Base-by-base conservation (phyloP, 1,139 yeast species). In the Nematodospora anomalae region DNA sequence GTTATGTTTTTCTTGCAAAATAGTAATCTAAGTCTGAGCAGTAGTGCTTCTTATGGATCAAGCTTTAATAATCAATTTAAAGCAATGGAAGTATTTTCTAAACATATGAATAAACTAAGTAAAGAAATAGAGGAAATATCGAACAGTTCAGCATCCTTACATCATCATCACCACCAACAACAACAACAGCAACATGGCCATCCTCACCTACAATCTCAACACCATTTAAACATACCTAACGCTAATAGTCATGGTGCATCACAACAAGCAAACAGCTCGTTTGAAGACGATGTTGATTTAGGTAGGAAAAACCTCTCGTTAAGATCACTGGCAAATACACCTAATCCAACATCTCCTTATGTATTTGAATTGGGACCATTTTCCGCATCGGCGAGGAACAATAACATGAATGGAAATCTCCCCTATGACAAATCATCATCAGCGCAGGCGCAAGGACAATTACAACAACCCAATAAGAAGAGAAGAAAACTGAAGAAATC, bases 91-190 rank as follows among this genome's bases (percentile, higher is more conserved):
- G 33, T 52, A 9, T 53, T 58, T 38, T 46, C 51, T 24, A 57
- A 52, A 37, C 58, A 56, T 35, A 46, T 57, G 23, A 43, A 47
- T 21, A 51, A 49, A 32, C 41, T 58, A 25, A 52, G 57, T 15
- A 58, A 56, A 35, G 62, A 57, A 26, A 54, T 58, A 26, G 60
- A 57, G 31, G 58, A 51, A 24, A 40, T 42, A 2, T 31, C 37
- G 6, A 23, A 11, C 14, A 28, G 23, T 7, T 10, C 27, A 6
- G 9, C 28, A n/a, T 8, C 25, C 8, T 30, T 26, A 25, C 15
- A 29, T 3, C 33, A 25, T 20, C 36, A 28, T 20, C 31, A 25
- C 22, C 46, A 30, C 41, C 39, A 16, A 33, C 30, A 29, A 22
- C 38, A 25, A 21, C 41, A 22, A 12, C 43, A 22, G 21, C 40